Conservation (phyloP, 352 stramenopile genomes). For the Phytophthora pseudosyringae region DNA sequence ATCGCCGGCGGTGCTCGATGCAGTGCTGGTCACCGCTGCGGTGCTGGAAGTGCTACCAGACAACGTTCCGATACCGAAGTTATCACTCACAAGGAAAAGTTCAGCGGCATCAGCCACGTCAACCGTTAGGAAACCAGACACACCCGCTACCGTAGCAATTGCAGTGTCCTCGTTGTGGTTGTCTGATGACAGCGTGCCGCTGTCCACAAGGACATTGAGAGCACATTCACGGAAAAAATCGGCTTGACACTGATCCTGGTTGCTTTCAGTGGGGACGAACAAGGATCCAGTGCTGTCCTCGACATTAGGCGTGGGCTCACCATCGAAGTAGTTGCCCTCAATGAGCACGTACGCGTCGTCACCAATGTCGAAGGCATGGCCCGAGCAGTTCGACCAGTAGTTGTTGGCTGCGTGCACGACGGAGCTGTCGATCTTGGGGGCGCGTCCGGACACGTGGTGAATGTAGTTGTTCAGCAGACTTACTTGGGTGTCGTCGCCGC, state of each 20-base stretch:
- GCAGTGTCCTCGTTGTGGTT: slow-evolving; percentile 23
- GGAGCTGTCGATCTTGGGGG: slow-evolving; percentile 41
- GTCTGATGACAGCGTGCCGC: slow-evolving; percentile 9
- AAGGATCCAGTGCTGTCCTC: slow-evolving; percentile 15
- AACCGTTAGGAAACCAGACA: too few species aligned
- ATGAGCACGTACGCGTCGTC: slow-evolving; percentile 27
- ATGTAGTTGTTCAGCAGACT: slow-evolving; percentile 41
- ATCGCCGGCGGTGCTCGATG: too few species aligned
- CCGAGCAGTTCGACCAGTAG: slow-evolving; percentile 28
- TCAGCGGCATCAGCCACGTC: too few species aligned
- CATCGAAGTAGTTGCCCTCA: slow-evolving; percentile 33
- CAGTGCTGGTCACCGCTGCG: too few species aligned
- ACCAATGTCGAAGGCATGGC: slow-evolving; percentile 28
- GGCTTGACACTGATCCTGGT: slow-evolving; percentile 16
- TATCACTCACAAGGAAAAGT: too few species aligned
- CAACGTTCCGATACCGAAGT: too few species aligned
- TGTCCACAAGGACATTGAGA: slow-evolving; percentile 23
- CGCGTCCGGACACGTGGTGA: slow-evolving; percentile 38
- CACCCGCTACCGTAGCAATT: too few species aligned
- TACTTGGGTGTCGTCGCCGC: slow-evolving; percentile 30
- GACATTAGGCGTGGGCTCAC: slow-evolving; percentile 25
- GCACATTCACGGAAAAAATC: slow-evolving; percentile 13
- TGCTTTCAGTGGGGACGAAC: slow-evolving; percentile 23
- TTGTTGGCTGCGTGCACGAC: slow-evolving; percentile 40
- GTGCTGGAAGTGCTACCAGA: too few species aligned